Conservation (phyloP, 108 stramenopile species). For the Cyclotella atomus region DNA sequence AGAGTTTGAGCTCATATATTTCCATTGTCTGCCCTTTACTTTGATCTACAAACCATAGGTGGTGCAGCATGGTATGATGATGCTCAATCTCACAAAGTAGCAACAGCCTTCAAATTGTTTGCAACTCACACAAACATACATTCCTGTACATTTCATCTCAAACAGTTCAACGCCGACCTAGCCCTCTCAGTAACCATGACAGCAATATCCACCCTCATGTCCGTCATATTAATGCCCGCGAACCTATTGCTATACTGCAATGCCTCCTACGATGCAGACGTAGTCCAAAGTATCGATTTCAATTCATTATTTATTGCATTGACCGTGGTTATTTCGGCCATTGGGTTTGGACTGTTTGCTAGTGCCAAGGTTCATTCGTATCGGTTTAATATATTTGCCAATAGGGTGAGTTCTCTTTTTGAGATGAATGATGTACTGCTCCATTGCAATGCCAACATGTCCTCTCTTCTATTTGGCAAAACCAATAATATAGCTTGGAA, state of each 20-base stretch:
- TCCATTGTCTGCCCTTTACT: background rate
- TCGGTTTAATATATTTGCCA: slow-evolving; percentile 67
- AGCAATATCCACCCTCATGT: slow-evolving; percentile 76
- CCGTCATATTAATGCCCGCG: slow-evolving; percentile 71
- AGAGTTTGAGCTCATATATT: too few species aligned
- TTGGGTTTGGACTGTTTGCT: slow-evolving; percentile 65
- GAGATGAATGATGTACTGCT: too few species aligned
- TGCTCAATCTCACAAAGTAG: background rate
- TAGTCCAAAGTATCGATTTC: slow-evolving; percentile 71
- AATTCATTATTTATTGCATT: slow-evolving; percentile 70
- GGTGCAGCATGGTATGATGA: background rate
- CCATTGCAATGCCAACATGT: too few species aligned
- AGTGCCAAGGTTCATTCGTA: slow-evolving; percentile 57
- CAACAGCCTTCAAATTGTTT: background rate
- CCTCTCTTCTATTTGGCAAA: too few species aligned
- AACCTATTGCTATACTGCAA: slow-evolving; percentile 82
- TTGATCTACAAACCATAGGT: too few species aligned
- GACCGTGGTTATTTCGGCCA: slow-evolving; percentile 74
- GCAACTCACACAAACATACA: too few species aligned
- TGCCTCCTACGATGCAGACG: slow-evolving; percentile 60
- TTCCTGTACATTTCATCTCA: slow-evolving; percentile 57
- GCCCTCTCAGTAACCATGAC: slow-evolving; percentile 90
- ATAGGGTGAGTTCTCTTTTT: slow-evolving; percentile 29
- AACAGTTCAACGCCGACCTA: slow-evolving; percentile 84
- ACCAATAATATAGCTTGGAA: slow-evolving; percentile 58